Evolutionary conservation across 75 land plant species (phyloP).

Genomic region (Pinus tabuliformis): DNA sequence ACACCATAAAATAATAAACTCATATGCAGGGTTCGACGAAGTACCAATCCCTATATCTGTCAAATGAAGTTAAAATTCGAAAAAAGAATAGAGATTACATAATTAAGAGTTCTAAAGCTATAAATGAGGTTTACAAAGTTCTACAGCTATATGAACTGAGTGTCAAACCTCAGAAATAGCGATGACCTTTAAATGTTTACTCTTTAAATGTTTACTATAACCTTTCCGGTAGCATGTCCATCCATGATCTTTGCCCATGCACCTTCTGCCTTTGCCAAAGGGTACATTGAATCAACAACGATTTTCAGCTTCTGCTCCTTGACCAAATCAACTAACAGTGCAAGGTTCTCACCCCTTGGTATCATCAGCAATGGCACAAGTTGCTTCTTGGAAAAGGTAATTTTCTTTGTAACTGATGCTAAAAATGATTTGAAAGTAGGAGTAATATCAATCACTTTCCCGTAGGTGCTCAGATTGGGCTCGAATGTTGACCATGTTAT

Average conservation of each 20-base stretch:
- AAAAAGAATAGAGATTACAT: too few species aligned
- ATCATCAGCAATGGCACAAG: slow-evolving; percentile 15
- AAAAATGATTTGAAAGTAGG: slow-evolving; percentile 9
- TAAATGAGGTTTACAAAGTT: too few species aligned
- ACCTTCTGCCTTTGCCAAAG: slow-evolving; percentile 22
- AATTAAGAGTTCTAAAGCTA: too few species aligned
- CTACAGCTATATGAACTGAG: too few species aligned
- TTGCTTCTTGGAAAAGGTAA: slow-evolving; percentile 21
- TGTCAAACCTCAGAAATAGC: too few species aligned
- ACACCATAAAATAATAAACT: too few species aligned
- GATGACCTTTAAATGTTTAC: background rate
- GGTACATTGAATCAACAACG: slow-evolving; percentile 25
- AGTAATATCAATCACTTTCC: slow-evolving; percentile 26
- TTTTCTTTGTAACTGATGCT: background rate
- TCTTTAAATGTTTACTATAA: background rate
- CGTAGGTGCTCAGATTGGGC: slow-evolving; percentile 16
- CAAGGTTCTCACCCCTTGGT: slow-evolving; percentile 8
- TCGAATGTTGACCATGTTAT: slow-evolving; percentile 19
- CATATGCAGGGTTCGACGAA: too few species aligned
- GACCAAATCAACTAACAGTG: slow-evolving; percentile 7
- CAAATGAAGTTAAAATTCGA: too few species aligned
- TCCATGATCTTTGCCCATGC: slow-evolving; percentile 32
- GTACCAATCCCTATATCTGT: too few species aligned
- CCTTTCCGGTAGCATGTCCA: slow-evolving; percentile 32
- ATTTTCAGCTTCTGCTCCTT: slow-evolving; percentile 27